Evolutionary conservation across 2,329 filamentous ascomycete genomes (phyloP), one percentile per base, ranked within the genome.

Genomic region (Neonectria sp.): DNA sequence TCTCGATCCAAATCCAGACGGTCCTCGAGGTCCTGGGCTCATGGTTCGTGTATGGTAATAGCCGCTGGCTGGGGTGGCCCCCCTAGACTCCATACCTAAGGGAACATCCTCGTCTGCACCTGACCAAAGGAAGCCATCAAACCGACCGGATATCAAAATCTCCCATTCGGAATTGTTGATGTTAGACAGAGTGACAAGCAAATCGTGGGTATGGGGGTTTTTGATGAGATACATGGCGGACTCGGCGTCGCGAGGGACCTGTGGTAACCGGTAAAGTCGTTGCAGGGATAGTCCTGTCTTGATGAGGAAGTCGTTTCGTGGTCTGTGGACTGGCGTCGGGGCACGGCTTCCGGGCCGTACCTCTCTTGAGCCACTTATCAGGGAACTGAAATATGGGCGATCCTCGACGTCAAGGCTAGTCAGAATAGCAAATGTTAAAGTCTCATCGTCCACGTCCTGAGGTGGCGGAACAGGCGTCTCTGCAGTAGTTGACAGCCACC

Each of bases 141-240:
- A 98, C 31, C 95, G 92, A 31, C 95, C 95, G 0, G 95, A 98
- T 5, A 92, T 94, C 13, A 98, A 86, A 62, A 98, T 97, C 69
- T 98, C 95, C 95, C 95, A 98, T 80, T 98, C 95, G n/a, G 93
- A 93, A 53, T 91, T 89, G 77, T 92, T 96, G 73, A 98, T 96
- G 59, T 95, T 94, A 40, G 93, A 91, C 56, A 98, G 87, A 0
- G 95, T 97, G 46, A 94, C 91, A 3, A 98, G 89, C 35, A 97
- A 90, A 76, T 96, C 92, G 79, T 98, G 95, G 55, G 96, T 89
- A 13, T 89, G 86, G 0, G 91, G 91, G 78, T 98, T 92, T 79
- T 92, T 94, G 70, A 98, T 88, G 55, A 98, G 89, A 78, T 94
- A 98, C 73, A 96, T 91, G 13, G 93, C 93, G 6, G 91, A 91